Percentiles rank a stretch among this genome's conserved stretches.
Evolutionary conservation across 2,329 filamentous ascomycete genomes (phyloP).

Genomic region (Huntiella abstrusa): DNA sequence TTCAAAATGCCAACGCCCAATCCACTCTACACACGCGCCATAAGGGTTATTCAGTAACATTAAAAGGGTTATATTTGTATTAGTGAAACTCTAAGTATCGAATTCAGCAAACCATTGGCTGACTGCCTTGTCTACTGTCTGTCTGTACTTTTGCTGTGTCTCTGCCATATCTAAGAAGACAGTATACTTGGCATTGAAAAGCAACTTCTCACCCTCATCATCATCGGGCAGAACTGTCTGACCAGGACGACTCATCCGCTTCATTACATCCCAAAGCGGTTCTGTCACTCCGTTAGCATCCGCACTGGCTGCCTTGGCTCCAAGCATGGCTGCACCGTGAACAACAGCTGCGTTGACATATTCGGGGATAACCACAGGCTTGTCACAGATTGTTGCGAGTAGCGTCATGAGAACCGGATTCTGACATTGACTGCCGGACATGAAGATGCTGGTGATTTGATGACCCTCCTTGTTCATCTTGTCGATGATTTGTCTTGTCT

Average conservation of each 20-base stretch:
- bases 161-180: constrained; percentile 89
- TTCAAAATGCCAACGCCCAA: not conserved
- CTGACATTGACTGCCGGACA: constrained; percentile 96
- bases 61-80: not conserved
- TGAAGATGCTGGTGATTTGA: constrained; percentile 81
- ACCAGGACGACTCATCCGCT: constrained; percentile 87
- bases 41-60: not conserved
- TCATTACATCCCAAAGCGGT: constrained; percentile 91
- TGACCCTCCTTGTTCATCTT: constrained; percentile 86
- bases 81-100: constrained; percentile 3
- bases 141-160: constrained; percentile 67
- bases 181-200: constrained; percentile 78
- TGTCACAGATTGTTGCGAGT: constrained; percentile 73
- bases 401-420: constrained; percentile 84
- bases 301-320: constrained; percentile 85
- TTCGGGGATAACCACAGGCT: constrained; percentile 82
- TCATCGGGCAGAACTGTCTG: constrained; percentile 59
- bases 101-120: constrained; percentile 8
- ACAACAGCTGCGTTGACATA: constrained; percentile 94
- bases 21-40: not conserved
- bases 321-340: constrained; percentile 95
- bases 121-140: constrained; percentile 51
- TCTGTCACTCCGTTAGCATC: constrained; percentile 51
- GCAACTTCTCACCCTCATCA: constrained; percentile 53
- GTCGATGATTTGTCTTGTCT: constrained; percentile 88